Evolutionary conservation across 306 rosid species (phyloP).

Genomic region (Acacia confusa): DNA sequence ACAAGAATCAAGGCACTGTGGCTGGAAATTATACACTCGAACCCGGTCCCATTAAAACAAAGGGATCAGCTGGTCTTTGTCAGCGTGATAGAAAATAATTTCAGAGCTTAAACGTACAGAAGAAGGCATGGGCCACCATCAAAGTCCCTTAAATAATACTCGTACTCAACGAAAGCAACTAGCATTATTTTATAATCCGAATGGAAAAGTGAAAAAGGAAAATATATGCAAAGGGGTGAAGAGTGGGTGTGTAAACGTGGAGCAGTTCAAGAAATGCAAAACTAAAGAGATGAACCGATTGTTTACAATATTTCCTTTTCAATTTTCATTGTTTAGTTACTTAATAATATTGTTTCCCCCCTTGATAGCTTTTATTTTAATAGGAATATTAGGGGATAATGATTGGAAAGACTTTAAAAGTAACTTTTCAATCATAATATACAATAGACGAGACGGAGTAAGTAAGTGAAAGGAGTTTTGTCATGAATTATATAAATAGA

Average conservation of each 20-base stretch:
- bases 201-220: conserved; percentile 8
- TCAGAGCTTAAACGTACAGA: conserved; percentile 45
- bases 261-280: conserved; percentile 48
- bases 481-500: too few relatives aligned
- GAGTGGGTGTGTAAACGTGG: conserved; percentile 49
- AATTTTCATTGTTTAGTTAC: conserved; percentile 39
- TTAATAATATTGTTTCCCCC: not conserved
- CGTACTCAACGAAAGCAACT: conserved; percentile 36
- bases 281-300: conserved; percentile 67
- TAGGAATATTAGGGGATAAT: too few relatives aligned
- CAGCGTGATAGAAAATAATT: conserved; percentile 43
- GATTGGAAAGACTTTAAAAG: too few relatives aligned
- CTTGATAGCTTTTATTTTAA: too few relatives aligned
- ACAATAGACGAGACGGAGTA: too few relatives aligned
- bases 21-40: conserved; percentile 37
- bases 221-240: conserved; percentile 18
- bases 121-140: conserved; percentile 46
- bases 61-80: conserved; percentile 46
- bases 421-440: too few relatives aligned
- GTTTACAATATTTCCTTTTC: conserved; percentile 38
- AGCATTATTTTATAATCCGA: conserved; percentile 26
- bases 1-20: conserved; percentile 29
- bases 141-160: conserved; percentile 38
- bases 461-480: too few relatives aligned
- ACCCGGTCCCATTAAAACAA: conserved; percentile 44